Conservation (phyloP, 495 filamentous ascomycete species). For the Tuber umbilicatum region DNA sequence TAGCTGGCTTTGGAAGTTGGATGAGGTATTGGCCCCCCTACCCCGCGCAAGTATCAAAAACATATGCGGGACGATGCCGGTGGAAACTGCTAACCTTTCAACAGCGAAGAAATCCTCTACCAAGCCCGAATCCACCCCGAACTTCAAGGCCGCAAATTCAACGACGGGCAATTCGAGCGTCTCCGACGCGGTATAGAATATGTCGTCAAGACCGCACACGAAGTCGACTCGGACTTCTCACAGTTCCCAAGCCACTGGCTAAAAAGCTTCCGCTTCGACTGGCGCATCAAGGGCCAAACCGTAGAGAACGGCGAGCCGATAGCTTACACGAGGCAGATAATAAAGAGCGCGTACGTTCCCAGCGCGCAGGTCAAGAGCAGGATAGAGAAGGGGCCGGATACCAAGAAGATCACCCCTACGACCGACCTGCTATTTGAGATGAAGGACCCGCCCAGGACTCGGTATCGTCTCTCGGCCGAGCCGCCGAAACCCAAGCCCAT, state of each 20-base stretch:
- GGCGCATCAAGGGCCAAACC: constrained; percentile 68
- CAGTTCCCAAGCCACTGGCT: constrained; percentile 87
- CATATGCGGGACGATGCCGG: constrained; percentile 19
- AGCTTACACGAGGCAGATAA: constrained; percentile 75
- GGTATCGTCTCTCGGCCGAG: background rate
- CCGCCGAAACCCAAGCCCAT: background rate
- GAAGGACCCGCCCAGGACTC: background rate
- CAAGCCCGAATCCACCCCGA: constrained; percentile 85
- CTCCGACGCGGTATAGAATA: constrained; percentile 68
- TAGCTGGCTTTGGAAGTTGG: constrained; percentile 95
- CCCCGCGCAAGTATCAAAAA: background rate
- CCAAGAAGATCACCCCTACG: constrained; percentile 42
- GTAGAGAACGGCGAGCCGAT: constrained; percentile 81
- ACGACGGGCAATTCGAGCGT: constrained; percentile 59
- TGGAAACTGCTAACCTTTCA: constrained; percentile 16
- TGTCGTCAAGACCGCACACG: constrained; percentile 72
- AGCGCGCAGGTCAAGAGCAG: constrained; percentile 77
- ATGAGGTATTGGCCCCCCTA: constrained; percentile 56
- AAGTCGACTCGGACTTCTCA: constrained; percentile 69
- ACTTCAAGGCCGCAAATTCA: constrained; percentile 79
- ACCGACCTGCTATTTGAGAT: constrained; percentile 3
- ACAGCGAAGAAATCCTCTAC: constrained; percentile 78
- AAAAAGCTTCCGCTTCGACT: constrained; percentile 84
- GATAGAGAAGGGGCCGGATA: constrained; percentile 44
- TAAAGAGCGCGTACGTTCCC: constrained; percentile 77